Base-by-base conservation (phyloP, 1,139 yeast genomes). In the Magnusiomyces fungicola region DNA sequence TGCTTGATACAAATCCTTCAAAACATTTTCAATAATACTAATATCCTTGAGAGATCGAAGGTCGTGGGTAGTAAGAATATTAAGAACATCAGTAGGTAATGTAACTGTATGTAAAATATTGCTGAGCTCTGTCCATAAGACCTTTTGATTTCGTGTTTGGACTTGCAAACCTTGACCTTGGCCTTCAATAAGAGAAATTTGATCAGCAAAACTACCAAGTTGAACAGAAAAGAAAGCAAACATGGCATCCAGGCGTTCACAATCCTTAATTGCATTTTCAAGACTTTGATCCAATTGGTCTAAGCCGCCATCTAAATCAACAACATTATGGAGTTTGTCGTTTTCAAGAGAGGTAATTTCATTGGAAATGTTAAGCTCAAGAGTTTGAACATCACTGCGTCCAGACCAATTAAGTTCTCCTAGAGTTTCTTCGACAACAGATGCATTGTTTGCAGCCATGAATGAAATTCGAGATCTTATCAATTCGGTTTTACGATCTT, bases 161-260 rank as follows among this genome's bases (percentile, higher is more conserved):
- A 89, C 84, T 66, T 90, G 97, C 32, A 89, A 68, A 47, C 96
- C 96, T 58, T 82, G 80, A 1, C 89, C 81, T 60, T 85, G 86
- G 41, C 74, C 72, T 62, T 89, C 96, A 47, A 89, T 82, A 49
- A 75, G 76, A 45, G 77, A 75, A 47, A 89, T 79, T 53, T 85
- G 92, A 6, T 79, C 79, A 3, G 81, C 76, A 47, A 87, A 74
- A 4, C 80, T 74, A 18, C 80, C 74, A 47, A 81, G 65, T 57
- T 81, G 78, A 63, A 81, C 79, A 12, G 80, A 72, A 56, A 79
- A 80, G 34, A 76, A 68, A 2, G 81, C 75, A 50, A 81, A 63
- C 22, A 74, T 63, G 0, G 81, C 78, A 48, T 73, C 78, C 52
- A 90, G 72, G 51, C 78, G 75, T 38, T 81, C 82, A 56, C 95